phyloP scores from a whole-genome alignment of 2,329 filamentous ascomycete genomes.

The Pseudocercospora eumusae region DNA sequence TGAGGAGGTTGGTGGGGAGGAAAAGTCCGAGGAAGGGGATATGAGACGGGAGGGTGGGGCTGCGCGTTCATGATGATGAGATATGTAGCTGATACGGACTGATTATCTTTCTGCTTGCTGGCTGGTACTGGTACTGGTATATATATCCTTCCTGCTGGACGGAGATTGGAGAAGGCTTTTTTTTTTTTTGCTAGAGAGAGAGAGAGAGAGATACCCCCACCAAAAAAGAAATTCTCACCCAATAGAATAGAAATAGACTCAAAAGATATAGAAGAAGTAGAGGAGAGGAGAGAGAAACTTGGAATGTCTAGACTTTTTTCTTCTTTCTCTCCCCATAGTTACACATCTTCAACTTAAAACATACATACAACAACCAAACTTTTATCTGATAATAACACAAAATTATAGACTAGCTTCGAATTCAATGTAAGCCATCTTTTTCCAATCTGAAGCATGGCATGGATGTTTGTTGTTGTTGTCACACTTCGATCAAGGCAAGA shows the following conservation, averaged over 20 bases:
- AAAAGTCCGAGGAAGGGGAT: slow-evolving; percentile 6
- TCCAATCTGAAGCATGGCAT: not conserved
- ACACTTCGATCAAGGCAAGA: not conserved
- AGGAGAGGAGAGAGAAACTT: not conserved
- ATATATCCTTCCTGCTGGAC: not conserved
- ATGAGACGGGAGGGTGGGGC: slow-evolving; percentile 4
- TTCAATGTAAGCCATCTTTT: too few relatives aligned
- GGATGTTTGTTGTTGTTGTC: not conserved
- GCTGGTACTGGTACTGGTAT: too few relatives aligned
- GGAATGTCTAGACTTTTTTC: too few relatives aligned
- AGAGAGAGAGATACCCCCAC: too few relatives aligned
- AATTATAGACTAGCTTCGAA: too few relatives aligned
- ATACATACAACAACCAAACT: too few relatives aligned
- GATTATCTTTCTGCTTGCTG: too few relatives aligned
- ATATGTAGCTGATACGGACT: not conserved
- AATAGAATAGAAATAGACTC: not conserved
- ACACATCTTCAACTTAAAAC: too few relatives aligned
- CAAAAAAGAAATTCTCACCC: not conserved
- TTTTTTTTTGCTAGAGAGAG: not conserved
- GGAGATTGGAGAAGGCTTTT: not conserved
- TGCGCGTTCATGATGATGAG: not conserved
- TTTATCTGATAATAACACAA: too few relatives aligned
- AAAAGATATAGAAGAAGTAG: too few relatives aligned
- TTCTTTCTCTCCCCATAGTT: too few relatives aligned
- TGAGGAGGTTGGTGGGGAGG: slow-evolving; percentile 17